Percentiles rank a stretch among this genome's conserved stretches.
Evolutionary conservation across 805 yeast species (phyloP).

Genomic region (Wilhelminamyces savonicus): DNA sequence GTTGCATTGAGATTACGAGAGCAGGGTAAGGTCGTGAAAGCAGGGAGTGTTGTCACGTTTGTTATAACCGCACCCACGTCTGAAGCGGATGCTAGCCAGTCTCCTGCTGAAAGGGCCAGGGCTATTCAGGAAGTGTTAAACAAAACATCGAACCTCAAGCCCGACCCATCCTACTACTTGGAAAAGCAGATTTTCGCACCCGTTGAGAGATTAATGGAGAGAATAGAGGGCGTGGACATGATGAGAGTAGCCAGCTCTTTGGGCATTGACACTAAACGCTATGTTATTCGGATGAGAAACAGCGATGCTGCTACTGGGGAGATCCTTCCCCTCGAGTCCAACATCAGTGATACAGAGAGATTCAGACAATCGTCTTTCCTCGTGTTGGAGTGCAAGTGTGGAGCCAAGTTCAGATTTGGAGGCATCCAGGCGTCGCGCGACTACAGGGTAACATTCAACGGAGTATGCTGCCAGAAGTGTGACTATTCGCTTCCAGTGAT

Average conservation of each 20-base stretch:
- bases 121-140: conserved; percentile 68
- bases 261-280: conserved; percentile 70
- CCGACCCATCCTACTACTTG: conserved; percentile 75
- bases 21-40: conserved; percentile 82
- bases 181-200: conserved; percentile 90
- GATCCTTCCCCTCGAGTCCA: conserved; percentile 73
- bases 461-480: conserved; percentile 67
- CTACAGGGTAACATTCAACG: conserved; percentile 58
- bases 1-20: conserved; percentile 77
- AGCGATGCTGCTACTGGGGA: conserved; percentile 32
- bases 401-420: conserved; percentile 54
- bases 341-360: conserved; percentile 74
- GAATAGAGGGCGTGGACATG: conserved; percentile 81
- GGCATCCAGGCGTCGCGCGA: conserved; percentile 65
- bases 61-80: conserved; percentile 50
- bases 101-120: conserved; percentile 77
- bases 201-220: conserved; percentile 76
- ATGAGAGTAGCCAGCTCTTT: conserved; percentile 69
- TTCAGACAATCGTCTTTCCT: conserved; percentile 61
- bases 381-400: conserved; percentile 58
- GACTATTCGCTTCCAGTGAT: conserved; percentile 43
- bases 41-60: conserved; percentile 86
- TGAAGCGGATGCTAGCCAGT: conserved; percentile 24
- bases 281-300: conserved; percentile 38
- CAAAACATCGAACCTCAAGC: conserved; percentile 44